Evolutionary conservation across 345 rosid species (phyloP).

Genomic region (Turritis glabra): DNA sequence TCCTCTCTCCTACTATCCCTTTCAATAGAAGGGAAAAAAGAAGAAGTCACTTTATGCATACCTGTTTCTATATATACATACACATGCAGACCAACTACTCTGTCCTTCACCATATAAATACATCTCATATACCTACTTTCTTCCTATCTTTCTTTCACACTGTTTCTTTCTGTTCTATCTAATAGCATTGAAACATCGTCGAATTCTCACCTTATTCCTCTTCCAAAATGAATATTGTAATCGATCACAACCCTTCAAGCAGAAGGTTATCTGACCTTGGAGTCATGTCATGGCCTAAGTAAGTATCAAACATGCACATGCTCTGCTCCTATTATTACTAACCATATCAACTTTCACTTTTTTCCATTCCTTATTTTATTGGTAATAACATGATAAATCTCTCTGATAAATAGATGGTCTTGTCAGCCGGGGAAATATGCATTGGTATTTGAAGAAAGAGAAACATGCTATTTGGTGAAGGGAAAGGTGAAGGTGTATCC

Average conservation of each 20-base stretch:
- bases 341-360: not conserved
- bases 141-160: slow-evolving; percentile 27
- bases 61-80: slow-evolving; percentile 28
- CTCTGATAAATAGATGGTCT: slow-evolving; percentile 64
- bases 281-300: slow-evolving; percentile 47
- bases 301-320: slow-evolving; percentile 28
- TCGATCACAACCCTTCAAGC: slow-evolving; percentile 39
- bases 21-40: slow-evolving; percentile 13
- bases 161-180: slow-evolving; percentile 15
- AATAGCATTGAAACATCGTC: slow-evolving; percentile 17
- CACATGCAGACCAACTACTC: slow-evolving; percentile 34
- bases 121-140: slow-evolving; percentile 35
- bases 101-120: slow-evolving; percentile 30
- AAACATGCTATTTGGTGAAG: slow-evolving; percentile 79
- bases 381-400: slow-evolving; percentile 23
- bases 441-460: slow-evolving; percentile 84
- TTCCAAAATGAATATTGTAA: slow-evolving; percentile 35
- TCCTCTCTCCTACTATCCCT: slow-evolving; percentile 33
- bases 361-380: not conserved
- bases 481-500: slow-evolving; percentile 82
- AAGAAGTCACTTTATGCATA: slow-evolving; percentile 37
- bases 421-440: slow-evolving; percentile 92
- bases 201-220: not conserved
- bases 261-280: slow-evolving; percentile 40
- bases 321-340: slow-evolving; percentile 7